Conservation (phyloP, 2,329 filamentous ascomycete genomes). For the Drechslerella stenobrocha region DNA sequence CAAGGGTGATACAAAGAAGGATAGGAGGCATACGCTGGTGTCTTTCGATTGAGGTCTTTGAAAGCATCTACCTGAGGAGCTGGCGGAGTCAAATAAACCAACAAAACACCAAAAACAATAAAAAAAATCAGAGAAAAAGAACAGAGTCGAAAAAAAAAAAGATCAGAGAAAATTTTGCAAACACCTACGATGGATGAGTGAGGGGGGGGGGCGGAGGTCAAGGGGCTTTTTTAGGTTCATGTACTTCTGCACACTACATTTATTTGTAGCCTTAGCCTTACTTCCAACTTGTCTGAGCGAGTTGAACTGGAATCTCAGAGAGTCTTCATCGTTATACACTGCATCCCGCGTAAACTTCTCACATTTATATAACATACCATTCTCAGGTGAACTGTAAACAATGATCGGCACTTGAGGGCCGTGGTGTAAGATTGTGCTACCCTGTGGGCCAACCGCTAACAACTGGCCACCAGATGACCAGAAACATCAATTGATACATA, state of each 20-base stretch:
- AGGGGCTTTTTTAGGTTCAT: conserved; percentile 30
- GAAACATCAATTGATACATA: too few species aligned
- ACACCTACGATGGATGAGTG: conserved; percentile 17
- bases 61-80: conserved; percentile 5
- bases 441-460: too few species aligned
- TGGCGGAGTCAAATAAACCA: conserved; percentile 5
- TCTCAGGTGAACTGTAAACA: not conserved
- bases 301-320: conserved; percentile 33
- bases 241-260: conserved; percentile 19
- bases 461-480: too few species aligned
- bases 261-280: conserved; percentile 27
- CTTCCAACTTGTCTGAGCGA: conserved; percentile 40
- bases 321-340: conserved; percentile 7
- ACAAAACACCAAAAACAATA: conserved; percentile 35
- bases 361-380: not conserved
- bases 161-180: conserved; percentile 2
- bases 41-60: conserved; percentile 21
- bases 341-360: conserved; percentile 16
- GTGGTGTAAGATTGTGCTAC: too few species aligned
- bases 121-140: conserved; percentile 30
- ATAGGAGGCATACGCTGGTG: conserved; percentile 35
- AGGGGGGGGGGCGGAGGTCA: not conserved
- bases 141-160: conserved; percentile 32
- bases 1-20: too few species aligned
- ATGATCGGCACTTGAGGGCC: too few species aligned